Base-by-base conservation (phyloP, 2,329 filamentous ascomycete species). In the Aspergillus clavatus region DNA sequence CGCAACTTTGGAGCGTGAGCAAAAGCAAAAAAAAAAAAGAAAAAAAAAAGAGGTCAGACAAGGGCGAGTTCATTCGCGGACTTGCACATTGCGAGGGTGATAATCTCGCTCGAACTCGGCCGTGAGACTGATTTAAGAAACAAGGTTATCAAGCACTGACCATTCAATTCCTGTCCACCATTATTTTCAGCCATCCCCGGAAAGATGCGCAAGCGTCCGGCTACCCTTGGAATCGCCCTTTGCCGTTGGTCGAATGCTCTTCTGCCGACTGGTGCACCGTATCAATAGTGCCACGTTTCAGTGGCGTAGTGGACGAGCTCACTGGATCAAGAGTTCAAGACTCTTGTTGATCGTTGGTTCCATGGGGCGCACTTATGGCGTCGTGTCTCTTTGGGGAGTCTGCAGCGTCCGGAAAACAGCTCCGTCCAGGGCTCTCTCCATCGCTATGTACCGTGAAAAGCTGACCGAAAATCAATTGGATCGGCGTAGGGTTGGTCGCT, bases 261-360 rank as follows among this genome's bases (percentile, higher is more conserved):
- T 43, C 50, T 46, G 42, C 41, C 45, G 21, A 33, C 8, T 4
- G 23, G 23, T 24, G 23, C n/a, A 38, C 36, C 36, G 42, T 41
- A 46, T 38, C 42, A 41, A 27, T 47, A 38, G 47, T 50, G 47
- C 50, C 53, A 54, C 50, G 53, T 54, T 54, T 48, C 47, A 38
- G 45, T 40, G 44, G 43, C 37, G 43, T 40, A 42, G 41, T 23
- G 29, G 38, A 42, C 41, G 38, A 22, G 33, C 23, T 44, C 37
- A 21, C 40, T 41, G 23, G 28, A n/a, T 24, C 21, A 22, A 39
- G 12, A 14, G 14, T 24, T 39, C 21, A 27, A 26, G n/a, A 40
- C 19, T 26, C 19, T 40, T 35, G 36, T 19, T 40, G 47, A 38
- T 12, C 11, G 31, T 35, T 35, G 16, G 11, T 24, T 40, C 43